Evolutionary conservation across 1,284 basidiomycete species (phyloP).

Genomic region (Trichosporon coremiiforme): DNA sequence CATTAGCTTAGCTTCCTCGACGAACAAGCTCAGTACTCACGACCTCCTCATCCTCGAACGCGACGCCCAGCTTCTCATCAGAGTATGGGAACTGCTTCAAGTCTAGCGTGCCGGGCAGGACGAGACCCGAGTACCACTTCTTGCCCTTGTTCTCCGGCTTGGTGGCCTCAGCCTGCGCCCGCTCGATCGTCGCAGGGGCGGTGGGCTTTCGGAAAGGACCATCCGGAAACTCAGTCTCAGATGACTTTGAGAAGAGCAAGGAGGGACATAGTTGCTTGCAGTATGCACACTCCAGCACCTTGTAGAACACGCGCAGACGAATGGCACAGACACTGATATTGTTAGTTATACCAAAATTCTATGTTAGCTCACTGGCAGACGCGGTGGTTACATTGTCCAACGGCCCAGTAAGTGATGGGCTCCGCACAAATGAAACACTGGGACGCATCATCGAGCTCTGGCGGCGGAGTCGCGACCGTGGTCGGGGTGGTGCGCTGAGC

Average conservation of each 20-base stretch:
- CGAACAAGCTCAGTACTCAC: constrained; percentile 39
- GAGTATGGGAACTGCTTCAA: constrained; percentile 61
- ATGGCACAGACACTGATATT: constrained; percentile 81
- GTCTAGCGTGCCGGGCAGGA: constrained; percentile 50
- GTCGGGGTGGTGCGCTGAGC: constrained; percentile 1
- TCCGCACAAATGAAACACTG: constrained; percentile 97
- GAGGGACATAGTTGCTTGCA: constrained; percentile 88
- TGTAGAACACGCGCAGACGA: constrained; percentile 89
- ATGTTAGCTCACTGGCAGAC: constrained; percentile 57
- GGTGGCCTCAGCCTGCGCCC: constrained; percentile 44
- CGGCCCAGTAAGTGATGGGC: constrained; percentile 82
- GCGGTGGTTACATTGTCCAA: constrained; percentile 87
- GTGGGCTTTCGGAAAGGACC: constrained; percentile 61
- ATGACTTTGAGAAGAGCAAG: constrained; percentile 78
- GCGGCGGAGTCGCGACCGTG: constrained; percentile 20
- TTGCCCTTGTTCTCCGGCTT: constrained; percentile 47
- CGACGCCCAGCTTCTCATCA: constrained; percentile 76
- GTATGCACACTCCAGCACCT: constrained; percentile 89
- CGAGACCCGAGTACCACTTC: constrained; percentile 48
- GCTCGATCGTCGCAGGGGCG: constrained; percentile 53
- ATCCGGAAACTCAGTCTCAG: constrained; percentile 66
- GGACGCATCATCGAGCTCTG: constrained; percentile 56
- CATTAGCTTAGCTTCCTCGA: neutral
- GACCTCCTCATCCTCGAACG: constrained; percentile 87
- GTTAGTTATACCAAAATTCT: too few relatives aligned